These are phyloP conservation scores for Didymella pomorum DNA, from an alignment of 2,329 filamentous ascomycete species.

Conservation along the genomic window DNA sequence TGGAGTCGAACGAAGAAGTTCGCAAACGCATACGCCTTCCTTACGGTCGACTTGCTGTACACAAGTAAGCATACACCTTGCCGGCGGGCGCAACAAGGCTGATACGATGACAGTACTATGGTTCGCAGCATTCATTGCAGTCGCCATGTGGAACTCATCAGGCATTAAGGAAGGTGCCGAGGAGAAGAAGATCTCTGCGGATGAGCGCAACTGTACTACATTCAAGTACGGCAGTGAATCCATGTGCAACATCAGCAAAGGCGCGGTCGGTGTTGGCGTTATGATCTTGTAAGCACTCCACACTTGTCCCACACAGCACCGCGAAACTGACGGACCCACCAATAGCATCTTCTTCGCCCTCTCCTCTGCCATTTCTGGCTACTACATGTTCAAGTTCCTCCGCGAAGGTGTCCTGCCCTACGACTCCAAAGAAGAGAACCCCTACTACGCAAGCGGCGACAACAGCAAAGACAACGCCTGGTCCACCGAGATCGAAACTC, in stretches of 20 bases:
- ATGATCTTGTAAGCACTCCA: slow-evolving; percentile 61
- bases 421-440: slow-evolving; percentile 53
- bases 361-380: slow-evolving; percentile 62
- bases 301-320: not conserved
- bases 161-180: slow-evolving; percentile 61
- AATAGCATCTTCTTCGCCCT: slow-evolving; percentile 62
- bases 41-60: slow-evolving; percentile 62
- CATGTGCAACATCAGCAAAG: slow-evolving; percentile 66
- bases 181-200: slow-evolving; percentile 50
- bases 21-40: slow-evolving; percentile 68
- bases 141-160: slow-evolving; percentile 64
- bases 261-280: slow-evolving; percentile 64
- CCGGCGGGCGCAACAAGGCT: not conserved
- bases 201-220: slow-evolving; percentile 60
- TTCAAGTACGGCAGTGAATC: slow-evolving; percentile 63
- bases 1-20: slow-evolving; percentile 66
- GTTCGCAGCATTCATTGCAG: slow-evolving; percentile 65
- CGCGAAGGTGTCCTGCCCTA: slow-evolving; percentile 64
- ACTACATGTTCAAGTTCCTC: slow-evolving; percentile 64
- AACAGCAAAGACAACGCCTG: slow-evolving; percentile 53
- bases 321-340: slow-evolving; percentile 3
- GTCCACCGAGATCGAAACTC: slow-evolving; percentile 54
- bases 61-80: slow-evolving; percentile 23
- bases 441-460: slow-evolving; percentile 51
- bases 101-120: slow-evolving; percentile 56